These are phyloP conservation scores for Melaleuca alternifolia DNA, from an alignment of 345 rosid genomes.

Conservation along the genomic window DNA sequence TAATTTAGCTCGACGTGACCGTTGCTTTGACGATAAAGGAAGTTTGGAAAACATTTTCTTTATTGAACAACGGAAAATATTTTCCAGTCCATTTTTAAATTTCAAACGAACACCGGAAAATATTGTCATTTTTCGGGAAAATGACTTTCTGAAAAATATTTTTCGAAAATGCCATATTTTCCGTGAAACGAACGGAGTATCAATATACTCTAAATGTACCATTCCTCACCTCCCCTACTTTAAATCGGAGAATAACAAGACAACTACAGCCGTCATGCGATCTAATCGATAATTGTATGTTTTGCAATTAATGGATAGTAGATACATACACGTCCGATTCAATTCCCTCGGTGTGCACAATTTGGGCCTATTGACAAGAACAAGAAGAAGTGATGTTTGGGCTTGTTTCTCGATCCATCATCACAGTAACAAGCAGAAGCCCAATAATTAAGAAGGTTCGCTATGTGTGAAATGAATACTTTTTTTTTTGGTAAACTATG, in stretches of 20 bases:
- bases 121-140: too few species aligned
- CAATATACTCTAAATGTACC: too few species aligned
- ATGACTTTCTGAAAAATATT: too few species aligned
- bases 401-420: not conserved
- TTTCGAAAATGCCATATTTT: too few species aligned
- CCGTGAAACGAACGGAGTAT: too few species aligned
- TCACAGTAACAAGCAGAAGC: not conserved
- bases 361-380: not conserved
- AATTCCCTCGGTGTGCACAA: not conserved
- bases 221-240: not conserved
- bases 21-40: too few species aligned
- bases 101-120: too few species aligned
- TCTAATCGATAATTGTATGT: not conserved
- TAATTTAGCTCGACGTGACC: too few species aligned
- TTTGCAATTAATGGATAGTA: not conserved
- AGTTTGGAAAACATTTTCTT: too few species aligned
- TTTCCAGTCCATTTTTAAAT: too few species aligned
- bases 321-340: not conserved
- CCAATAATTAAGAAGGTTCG: not conserved
- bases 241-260: not conserved
- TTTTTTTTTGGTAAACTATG: not conserved
- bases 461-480: not conserved
- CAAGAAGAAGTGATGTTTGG: not conserved
- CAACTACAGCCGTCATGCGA: not conserved
- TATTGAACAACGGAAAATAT: too few species aligned